Base-by-base conservation (phyloP, 2,329 filamentous ascomycete species). In the Exserohilum turcica region DNA sequence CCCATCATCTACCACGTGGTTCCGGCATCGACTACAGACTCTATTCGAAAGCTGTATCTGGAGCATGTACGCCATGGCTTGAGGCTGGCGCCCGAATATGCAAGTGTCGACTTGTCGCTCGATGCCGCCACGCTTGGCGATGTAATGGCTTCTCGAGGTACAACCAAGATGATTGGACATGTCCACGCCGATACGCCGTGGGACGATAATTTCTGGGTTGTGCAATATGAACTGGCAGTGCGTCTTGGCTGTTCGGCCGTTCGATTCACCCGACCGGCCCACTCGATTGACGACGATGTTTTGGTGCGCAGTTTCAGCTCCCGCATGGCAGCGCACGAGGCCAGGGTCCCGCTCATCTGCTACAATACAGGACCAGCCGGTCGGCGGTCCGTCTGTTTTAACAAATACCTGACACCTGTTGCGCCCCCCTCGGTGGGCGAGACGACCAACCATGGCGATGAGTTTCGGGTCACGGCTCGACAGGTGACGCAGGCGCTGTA, bases 401-500 rank as follows among this genome's bases (percentile, higher is more conserved):
- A 90, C 60, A 80, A 80, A 19, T 79, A 86, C 1, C 72, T 91
- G 9, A 87, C 86, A 0, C 82, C 83, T 4, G 86, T 89, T 3
- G 76, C 81, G 6, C 80, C 84, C 16, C 75, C 78, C 33, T 72
- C 73, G 27, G 72, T 59, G 43, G 61, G 64, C 12, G 15, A 24
- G 8, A 36, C 29, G 21, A 16, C 46, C 18, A 35, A 44, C 10
- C 64, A 68, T 19, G 56, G 60, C 3, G 81, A 77, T 74, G 31
- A 81, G 78, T 28, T 78, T 76, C 44, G 67, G 67, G 71, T 89
- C 10, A 90, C 87, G 0, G 80, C 86, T 0, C 75, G 80, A 8
- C 82, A 89, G 54, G 84, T 86, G 0, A 88, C 87, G 5, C 75
- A 82, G 55, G 84, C 87, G 1, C 78, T 91, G 0, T 90, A 86